Conservation (phyloP, 2,329 filamentous ascomycete species). For the Talaromyces sp. region DNA sequence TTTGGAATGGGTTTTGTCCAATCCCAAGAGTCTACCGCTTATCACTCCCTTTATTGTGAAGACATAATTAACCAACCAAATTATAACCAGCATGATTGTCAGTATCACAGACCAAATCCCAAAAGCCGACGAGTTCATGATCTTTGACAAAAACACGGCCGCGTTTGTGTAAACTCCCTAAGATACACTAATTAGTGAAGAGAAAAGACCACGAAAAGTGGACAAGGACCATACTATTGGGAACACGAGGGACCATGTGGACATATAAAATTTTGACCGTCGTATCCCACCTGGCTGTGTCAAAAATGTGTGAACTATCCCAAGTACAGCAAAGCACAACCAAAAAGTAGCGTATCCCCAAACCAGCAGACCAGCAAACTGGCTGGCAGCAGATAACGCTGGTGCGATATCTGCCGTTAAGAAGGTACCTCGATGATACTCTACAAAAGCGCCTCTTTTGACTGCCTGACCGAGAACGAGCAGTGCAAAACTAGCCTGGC, state of each 20-base stretch:
- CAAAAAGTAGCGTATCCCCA: constrained; percentile 39
- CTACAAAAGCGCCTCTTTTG: constrained; percentile 20
- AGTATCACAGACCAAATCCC: constrained; percentile 33
- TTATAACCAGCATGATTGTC: constrained; percentile 27
- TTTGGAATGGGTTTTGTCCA: neutral
- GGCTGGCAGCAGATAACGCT: constrained; percentile 27
- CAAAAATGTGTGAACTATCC: constrained; percentile 24
- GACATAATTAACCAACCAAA: constrained; percentile 25
- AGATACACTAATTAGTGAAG: neutral
- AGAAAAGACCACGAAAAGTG: neutral
- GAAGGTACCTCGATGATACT: constrained; percentile 12
- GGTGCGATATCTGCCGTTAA: constrained; percentile 27
- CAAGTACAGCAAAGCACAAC: constrained; percentile 36
- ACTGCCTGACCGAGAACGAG: constrained; percentile 32
- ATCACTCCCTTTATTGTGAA: constrained; percentile 27
- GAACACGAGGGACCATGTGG: constrained; percentile 34
- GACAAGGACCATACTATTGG: constrained; percentile 28
- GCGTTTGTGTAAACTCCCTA: constrained; percentile 37
- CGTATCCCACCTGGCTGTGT: constrained; percentile 16
- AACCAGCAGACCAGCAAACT: constrained; percentile 32
- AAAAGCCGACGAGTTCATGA: constrained; percentile 35
- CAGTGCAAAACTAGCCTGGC: constrained; percentile 35
- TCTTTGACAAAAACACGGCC: constrained; percentile 30
- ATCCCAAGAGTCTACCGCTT: constrained; percentile 23
- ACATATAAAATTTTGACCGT: constrained; percentile 22